These are phyloP conservation scores for Larix kaempferi DNA, from an alignment of 75 land plant species.

Conservation along the genomic window DNA sequence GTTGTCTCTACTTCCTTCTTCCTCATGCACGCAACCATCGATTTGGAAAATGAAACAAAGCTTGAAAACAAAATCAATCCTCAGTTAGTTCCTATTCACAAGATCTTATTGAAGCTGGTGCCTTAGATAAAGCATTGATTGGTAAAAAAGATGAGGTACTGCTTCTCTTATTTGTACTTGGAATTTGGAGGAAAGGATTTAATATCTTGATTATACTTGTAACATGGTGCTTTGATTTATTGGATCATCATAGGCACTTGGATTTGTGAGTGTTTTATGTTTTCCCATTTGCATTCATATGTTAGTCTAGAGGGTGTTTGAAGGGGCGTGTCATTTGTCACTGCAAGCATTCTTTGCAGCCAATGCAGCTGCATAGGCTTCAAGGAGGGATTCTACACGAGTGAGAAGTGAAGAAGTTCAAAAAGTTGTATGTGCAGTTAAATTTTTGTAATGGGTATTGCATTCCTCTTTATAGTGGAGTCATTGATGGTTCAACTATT, in stretches of 20 bases:
- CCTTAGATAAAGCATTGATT: conserved; percentile 65
- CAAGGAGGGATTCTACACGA: conserved; percentile 29
- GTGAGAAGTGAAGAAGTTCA: conserved; percentile 30
- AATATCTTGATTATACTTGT: too few species aligned
- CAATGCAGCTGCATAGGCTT: conserved; percentile 36
- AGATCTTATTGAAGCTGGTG: conserved; percentile 50
- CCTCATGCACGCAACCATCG: conserved; percentile 75
- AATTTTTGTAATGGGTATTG: not conserved
- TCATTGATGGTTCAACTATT: not conserved
- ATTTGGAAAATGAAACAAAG: conserved; percentile 64
- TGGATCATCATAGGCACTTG: not conserved
- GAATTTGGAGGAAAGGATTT: not conserved
- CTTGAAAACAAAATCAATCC: conserved; percentile 71
- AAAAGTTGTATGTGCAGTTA: conserved; percentile 24
- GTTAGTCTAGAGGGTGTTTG: not conserved
- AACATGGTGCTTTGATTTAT: not conserved
- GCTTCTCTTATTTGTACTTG: not conserved
- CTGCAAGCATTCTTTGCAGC: conserved; percentile 29
- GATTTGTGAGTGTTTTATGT: too few species aligned
- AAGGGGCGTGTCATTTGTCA: not conserved
- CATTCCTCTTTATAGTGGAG: not conserved
- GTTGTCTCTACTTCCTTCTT: conserved; percentile 85
- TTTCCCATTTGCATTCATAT: too few species aligned
- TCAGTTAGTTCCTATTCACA: conserved; percentile 72
- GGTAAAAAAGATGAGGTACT: conserved; percentile 77